Conservation (phyloP, 1,139 yeast species). For the Sugiyamaella pinicola region DNA sequence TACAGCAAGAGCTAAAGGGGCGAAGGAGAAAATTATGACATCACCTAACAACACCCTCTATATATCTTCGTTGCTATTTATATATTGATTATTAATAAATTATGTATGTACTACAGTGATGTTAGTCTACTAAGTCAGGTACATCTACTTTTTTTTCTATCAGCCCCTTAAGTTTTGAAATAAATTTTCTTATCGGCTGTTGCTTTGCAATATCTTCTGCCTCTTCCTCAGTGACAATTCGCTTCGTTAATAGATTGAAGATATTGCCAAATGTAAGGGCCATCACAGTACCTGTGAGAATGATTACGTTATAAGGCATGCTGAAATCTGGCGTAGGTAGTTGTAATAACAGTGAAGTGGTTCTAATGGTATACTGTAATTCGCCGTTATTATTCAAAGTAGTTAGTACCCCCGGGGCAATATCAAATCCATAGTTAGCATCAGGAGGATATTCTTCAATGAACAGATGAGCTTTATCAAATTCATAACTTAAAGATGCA, state of each 20-base stretch:
- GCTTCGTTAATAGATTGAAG: slow-evolving; percentile 75
- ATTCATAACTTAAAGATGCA: slow-evolving; percentile 68
- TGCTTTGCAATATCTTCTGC: slow-evolving; percentile 49
- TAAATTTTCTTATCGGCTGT: slow-evolving; percentile 30
- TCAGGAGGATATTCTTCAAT: slow-evolving; percentile 98
- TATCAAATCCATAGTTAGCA: slow-evolving; percentile 96
- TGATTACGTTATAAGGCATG: slow-evolving; percentile 98
- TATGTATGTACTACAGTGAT: slow-evolving; percentile 6
- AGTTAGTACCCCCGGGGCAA: slow-evolving; percentile 80
- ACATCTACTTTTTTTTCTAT: background rate
- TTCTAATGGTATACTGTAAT: slow-evolving; percentile 55
- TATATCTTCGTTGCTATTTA: slow-evolving; percentile 6
- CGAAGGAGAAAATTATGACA: slow-evolving; percentile 10
- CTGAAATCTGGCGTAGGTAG: slow-evolving; percentile 98
- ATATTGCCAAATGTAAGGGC: slow-evolving; percentile 88
- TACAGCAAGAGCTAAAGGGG: slow-evolving; percentile 27
- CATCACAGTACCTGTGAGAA: slow-evolving; percentile 90
- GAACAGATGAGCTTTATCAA: slow-evolving; percentile 82
- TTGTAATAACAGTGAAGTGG: slow-evolving; percentile 80
- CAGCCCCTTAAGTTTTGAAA: slow-evolving; percentile 15
- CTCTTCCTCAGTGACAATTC: slow-evolving; percentile 76
- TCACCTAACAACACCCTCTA: background rate
- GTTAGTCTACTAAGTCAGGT: background rate
- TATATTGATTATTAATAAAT: background rate
- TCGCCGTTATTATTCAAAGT: slow-evolving; percentile 41